Conservation (phyloP, 2,329 filamentous ascomycete species). For the Chaetomium sp. region DNA sequence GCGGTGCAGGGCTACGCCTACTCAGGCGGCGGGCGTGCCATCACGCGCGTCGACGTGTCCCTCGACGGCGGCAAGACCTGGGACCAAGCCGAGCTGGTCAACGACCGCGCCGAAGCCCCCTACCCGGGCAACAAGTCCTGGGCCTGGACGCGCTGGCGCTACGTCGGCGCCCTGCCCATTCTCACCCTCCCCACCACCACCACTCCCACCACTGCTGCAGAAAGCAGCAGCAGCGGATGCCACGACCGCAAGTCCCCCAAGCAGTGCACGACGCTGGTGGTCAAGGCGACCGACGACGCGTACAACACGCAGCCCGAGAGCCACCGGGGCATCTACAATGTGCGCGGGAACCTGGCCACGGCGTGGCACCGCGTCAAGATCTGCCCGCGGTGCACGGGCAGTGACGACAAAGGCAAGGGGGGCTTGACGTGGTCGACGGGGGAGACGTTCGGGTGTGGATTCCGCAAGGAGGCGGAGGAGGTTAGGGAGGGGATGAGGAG, state of each 20-base stretch:
- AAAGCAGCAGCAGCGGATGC: background rate
- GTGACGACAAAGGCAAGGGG: constrained; percentile 13
- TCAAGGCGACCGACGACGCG: constrained; percentile 66
- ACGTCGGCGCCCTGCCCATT: constrained; percentile 49
- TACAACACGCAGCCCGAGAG: constrained; percentile 69
- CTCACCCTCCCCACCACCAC: constrained; percentile 16
- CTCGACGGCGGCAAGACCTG: constrained; percentile 65
- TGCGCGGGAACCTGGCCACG: constrained; percentile 66
- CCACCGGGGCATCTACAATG: constrained; percentile 62
- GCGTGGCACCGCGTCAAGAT: constrained; percentile 63
- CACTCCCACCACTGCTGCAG: constrained; percentile 10
- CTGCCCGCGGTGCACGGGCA: constrained; percentile 39
- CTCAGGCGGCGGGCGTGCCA: constrained; percentile 65
- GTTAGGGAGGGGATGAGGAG: constrained; percentile 24
- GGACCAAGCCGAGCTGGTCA: constrained; percentile 63
- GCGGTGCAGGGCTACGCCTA: constrained; percentile 66
- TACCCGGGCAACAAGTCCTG: constrained; percentile 53
- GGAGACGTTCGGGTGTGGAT: constrained; percentile 37
- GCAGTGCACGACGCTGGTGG: constrained; percentile 56
- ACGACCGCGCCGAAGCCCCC: constrained; percentile 46
- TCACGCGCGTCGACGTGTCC: constrained; percentile 68
- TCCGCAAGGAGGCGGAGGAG: constrained; percentile 34
- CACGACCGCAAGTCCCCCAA: constrained; percentile 33
- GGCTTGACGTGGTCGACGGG: constrained; percentile 38
- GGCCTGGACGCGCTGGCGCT: constrained; percentile 68